Evolutionary conservation across 1,284 basidiomycete species (phyloP), one percentile per base, ranked within the genome.

Genomic region (Taiwanofungus camphoratus): DNA sequence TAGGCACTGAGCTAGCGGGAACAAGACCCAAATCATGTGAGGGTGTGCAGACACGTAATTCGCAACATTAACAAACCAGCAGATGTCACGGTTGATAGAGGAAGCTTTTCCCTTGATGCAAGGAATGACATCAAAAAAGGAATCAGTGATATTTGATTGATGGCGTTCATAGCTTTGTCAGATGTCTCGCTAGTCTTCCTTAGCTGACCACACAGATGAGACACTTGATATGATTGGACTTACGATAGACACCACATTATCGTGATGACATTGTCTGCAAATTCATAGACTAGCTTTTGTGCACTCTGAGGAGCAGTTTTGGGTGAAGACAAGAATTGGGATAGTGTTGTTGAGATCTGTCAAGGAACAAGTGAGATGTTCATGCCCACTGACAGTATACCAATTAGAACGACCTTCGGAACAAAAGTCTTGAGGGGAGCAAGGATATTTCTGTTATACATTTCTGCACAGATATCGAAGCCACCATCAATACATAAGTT

Each of bases 401-500:
- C 7, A 29, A 39, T 19, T 15, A 15, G 39, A 60, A n/a, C 21
- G 49, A 87, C 88, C 68, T 88, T 91, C 7, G 84, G 81, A 20
- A 90, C 71, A 54, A 87, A 87, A 0, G 73, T 72, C 55, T 71
- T 79, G 44, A 92, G 63, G 0, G 87, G 88, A 1, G 80, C 73
- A 42, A 95, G 70, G 41, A 96, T 82, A 52, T 87, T 87, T 69
- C 96, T 96, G 66, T 97, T 96, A 66, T 86, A 94, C 90, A 97
- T 95, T 64, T 96, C 91, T 3, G 86, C 88, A 55, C 92, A 93
- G 32, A 95, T 87, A 56, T 95, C 91, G 56, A 87, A 87, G 32
- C 92, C 92, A 18, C 90, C 92, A 59, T 96, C 92, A 56, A 97
- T 87, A 55, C 91, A 93, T 19, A 96, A 66, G 66, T 96, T 97